These are phyloP conservation scores for Barnettozyma salicaria DNA, from an alignment of 805 yeast species.

Conservation along the genomic window DNA sequence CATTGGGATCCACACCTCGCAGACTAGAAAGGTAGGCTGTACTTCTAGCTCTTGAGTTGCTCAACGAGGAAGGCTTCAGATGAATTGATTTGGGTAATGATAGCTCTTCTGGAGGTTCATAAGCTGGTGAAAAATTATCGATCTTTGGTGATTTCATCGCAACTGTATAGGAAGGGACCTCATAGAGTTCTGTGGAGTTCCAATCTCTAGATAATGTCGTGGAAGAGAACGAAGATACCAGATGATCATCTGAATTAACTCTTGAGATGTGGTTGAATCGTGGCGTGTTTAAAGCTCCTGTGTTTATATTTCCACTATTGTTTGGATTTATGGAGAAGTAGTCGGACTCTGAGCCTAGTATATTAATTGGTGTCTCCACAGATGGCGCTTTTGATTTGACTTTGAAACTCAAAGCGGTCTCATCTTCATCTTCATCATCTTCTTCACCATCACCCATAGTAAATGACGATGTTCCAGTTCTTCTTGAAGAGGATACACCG, in stretches of 20 bases:
- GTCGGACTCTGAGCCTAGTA: slow-evolving; percentile 24
- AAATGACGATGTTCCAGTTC: slow-evolving; percentile 8
- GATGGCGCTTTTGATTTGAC: slow-evolving; percentile 7
- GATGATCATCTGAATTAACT: slow-evolving; percentile 41
- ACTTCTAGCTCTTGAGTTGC: slow-evolving; percentile 25
- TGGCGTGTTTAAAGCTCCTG: slow-evolving; percentile 36
- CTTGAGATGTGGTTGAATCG: slow-evolving; percentile 54
- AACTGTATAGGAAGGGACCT: slow-evolving; percentile 80
- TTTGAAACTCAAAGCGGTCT: slow-evolving; percentile 16
- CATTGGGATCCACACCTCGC: slow-evolving; percentile 17
- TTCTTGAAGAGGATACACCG: slow-evolving; percentile 1
- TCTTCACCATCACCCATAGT: slow-evolving; percentile 15
- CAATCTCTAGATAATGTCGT: slow-evolving; percentile 27
- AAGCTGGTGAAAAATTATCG: slow-evolving; percentile 65
- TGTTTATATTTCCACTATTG: neutral
- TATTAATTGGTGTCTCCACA: slow-evolving; percentile 25
- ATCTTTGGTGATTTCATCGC: slow-evolving; percentile 57
- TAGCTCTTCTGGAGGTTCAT: slow-evolving; percentile 30
- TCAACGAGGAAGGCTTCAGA: slow-evolving; percentile 23
- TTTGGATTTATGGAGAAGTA: slow-evolving; percentile 29
- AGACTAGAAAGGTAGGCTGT: slow-evolving; percentile 20
- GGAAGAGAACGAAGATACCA: slow-evolving; percentile 12
- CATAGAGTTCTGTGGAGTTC: slow-evolving; percentile 43
- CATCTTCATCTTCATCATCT: slow-evolving; percentile 22
- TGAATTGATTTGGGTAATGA: slow-evolving; percentile 25